Base-by-base conservation (phyloP, 164 flowering plant genomes). In the Cinnamomum micranthum region DNA sequence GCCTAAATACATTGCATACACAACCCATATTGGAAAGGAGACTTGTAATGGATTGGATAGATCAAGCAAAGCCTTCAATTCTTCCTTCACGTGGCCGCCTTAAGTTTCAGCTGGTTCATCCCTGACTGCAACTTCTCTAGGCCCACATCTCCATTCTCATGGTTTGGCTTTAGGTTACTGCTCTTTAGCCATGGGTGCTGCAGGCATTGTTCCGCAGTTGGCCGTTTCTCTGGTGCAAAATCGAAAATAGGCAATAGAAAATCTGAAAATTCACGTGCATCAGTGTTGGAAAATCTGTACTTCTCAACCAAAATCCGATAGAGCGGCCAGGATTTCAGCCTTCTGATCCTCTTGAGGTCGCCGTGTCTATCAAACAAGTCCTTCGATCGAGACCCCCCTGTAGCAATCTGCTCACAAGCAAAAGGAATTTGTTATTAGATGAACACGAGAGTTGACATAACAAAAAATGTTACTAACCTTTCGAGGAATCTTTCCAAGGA, bases 221-320 rank as follows among this genome's bases (percentile, higher is more conserved):
- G 98, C 70, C 98, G 85, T 80, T 90, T 94, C 85, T 92, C 98
- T 41, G 98, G 97, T 5, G 86, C 91, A 85, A 91, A 94, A 85
- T 94, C 90, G 41, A 94, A 85, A 78, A 94, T 78, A 23, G 97
- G 98, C 74, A 77, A 52, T 27, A 94, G 80, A 80, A 94, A 94
- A 65, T 86, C 93, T 0, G 95, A 80, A 71, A 94, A 88, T 70
- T 89, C 95, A 50, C 77, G 81, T 47, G 98, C 98, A 81, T 91
- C 94, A 13, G 79, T 50, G 13, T 87, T 87, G 4, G 88, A 73
- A 73, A 94, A 88, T 22, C 85, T 86, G 84, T 83, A 94, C 77
- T 80, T 92, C 2, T 91, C 92, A 23, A 91, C 82, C 67, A 94
- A 84, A 58, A 91, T 28, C 65, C 84, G 81, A 73, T 89, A 92